These are phyloP conservation scores for Stentor coeruleus DNA, from an alignment of 73 alveolate genomes.

Conservation along the genomic window DNA sequence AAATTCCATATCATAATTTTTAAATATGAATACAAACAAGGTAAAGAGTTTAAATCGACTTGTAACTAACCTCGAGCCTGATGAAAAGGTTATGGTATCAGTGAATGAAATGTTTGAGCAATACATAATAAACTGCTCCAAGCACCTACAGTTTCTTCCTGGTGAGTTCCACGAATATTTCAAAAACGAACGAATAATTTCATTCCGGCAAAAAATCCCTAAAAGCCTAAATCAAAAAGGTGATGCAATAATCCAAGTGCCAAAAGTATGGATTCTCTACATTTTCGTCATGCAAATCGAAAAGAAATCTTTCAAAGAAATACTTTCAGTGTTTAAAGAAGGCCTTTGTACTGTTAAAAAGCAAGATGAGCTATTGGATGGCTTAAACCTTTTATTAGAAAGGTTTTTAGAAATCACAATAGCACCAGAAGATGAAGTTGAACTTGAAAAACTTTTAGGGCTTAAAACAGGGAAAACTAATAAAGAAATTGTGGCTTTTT, in stretches of 20 bases:
- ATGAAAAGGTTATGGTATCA: neutral
- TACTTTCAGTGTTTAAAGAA: neutral
- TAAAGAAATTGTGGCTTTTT: neutral
- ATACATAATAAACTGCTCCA: neutral
- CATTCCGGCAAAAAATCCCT: neutral
- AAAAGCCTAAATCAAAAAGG: slow-evolving; percentile 17
- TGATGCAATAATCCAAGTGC: neutral
- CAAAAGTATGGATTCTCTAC: slow-evolving; percentile 11
- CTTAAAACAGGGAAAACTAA: neutral
- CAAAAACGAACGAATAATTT: slow-evolving; percentile 18
- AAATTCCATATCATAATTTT: too few species aligned
- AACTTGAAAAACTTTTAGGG: neutral
- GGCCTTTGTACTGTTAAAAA: neutral
- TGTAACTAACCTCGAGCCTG: neutral
- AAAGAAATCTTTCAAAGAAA: neutral
- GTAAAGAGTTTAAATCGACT: neutral
- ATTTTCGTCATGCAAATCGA: neutral
- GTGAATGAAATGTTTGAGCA: neutral
- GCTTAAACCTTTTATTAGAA: neutral
- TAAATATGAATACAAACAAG: neutral
- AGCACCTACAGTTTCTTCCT: neutral
- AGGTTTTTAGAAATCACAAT: neutral
- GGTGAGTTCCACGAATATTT: slow-evolving; percentile 18
- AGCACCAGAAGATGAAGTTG: slow-evolving; percentile 13
- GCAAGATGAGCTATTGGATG: neutral